Conservation (phyloP, 164 flowering plant species). For the Vitis labrusca region DNA sequence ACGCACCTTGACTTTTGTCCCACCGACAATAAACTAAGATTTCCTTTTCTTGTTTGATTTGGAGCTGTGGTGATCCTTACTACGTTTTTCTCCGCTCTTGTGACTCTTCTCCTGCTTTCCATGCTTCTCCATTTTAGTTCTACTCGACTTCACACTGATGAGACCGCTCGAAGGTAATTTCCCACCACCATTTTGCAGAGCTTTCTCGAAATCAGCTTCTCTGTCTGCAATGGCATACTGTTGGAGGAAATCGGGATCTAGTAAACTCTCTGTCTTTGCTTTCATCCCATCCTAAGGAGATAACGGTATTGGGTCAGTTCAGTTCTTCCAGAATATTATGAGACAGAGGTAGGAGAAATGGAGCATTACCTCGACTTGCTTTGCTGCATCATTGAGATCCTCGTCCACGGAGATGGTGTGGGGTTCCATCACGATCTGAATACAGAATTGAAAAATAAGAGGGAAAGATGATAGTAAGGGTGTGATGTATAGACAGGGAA, state of each 20-base stretch:
- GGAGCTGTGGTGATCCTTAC: conserved; percentile 37
- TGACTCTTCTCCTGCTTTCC: conserved; percentile 36
- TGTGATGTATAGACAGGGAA: background rate
- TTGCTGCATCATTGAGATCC: conserved; percentile 82
- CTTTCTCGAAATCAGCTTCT: conserved; percentile 70
- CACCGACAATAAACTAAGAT: conserved; percentile 10
- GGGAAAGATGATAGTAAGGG: background rate
- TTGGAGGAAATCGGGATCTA: conserved; percentile 62
- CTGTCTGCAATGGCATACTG: conserved; percentile 70
- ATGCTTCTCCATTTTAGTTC: conserved; percentile 39
- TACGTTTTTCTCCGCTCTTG: conserved; percentile 48
- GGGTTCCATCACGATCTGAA: conserved; percentile 65
- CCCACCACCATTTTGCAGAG: conserved; percentile 56
- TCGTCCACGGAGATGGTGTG: conserved; percentile 76
- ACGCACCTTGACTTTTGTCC: too few relatives aligned
- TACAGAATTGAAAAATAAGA: background rate
- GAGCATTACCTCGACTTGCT: conserved; percentile 60
- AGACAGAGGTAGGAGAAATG: background rate
- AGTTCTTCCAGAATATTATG: background rate
- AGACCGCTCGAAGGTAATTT: conserved; percentile 61
- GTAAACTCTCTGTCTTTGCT: conserved; percentile 42
- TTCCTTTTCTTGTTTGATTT: conserved; percentile 65
- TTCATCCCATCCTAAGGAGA: conserved; percentile 68
- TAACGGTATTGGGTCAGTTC: background rate
- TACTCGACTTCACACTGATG: conserved; percentile 69